A percentile compares a stretch with the other conserved stretches of the same genome.
phyloP scores from a whole-genome alignment of 2,329 filamentous ascomycete species.

The Penicillium sp. region DNA sequence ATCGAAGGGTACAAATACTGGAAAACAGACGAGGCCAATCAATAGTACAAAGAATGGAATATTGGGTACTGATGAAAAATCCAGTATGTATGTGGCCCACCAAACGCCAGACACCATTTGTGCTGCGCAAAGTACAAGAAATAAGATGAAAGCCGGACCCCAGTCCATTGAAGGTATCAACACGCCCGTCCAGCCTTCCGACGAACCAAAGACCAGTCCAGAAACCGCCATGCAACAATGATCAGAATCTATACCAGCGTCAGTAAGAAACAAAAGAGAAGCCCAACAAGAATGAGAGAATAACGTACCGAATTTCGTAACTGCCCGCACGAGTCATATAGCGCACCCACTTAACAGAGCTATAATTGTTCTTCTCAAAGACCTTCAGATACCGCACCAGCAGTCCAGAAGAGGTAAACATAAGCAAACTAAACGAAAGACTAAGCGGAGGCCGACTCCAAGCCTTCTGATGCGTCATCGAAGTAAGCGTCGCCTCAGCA shows the following conservation, averaged over 20 bases:
- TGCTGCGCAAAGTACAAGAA: constrained; percentile 16
- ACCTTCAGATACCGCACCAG: constrained; percentile 95
- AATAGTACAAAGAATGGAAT: background rate
- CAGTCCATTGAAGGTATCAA: constrained; percentile 1
- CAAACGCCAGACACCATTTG: constrained; percentile 32
- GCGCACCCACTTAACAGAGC: constrained; percentile 97
- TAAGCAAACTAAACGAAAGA: constrained; percentile 88
- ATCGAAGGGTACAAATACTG: too few relatives aligned
- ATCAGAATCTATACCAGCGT: constrained; percentile 11
- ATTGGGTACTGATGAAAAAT: constrained; percentile 2
- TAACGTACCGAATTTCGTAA: constrained; percentile 83
- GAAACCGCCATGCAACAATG: background rate
- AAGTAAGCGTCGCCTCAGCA: constrained; percentile 88
- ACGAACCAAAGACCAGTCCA: background rate
- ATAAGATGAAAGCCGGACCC: constrained; percentile 4
- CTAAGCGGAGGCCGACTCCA: constrained; percentile 94
- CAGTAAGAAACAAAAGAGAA: background rate
- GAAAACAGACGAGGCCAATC: background rate
- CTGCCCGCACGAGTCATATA: constrained; percentile 98
- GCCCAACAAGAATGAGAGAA: background rate
- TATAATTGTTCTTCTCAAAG: constrained; percentile 99
- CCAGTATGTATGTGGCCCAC: constrained; percentile 17
- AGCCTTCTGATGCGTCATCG: constrained; percentile 97
- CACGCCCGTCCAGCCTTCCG: background rate
- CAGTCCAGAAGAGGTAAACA: constrained; percentile 96